Percentiles rank a stretch among this genome's conserved stretches.
Conservation (phyloP, 768 basidiomycete species). For the Tylopilus balloui region DNA sequence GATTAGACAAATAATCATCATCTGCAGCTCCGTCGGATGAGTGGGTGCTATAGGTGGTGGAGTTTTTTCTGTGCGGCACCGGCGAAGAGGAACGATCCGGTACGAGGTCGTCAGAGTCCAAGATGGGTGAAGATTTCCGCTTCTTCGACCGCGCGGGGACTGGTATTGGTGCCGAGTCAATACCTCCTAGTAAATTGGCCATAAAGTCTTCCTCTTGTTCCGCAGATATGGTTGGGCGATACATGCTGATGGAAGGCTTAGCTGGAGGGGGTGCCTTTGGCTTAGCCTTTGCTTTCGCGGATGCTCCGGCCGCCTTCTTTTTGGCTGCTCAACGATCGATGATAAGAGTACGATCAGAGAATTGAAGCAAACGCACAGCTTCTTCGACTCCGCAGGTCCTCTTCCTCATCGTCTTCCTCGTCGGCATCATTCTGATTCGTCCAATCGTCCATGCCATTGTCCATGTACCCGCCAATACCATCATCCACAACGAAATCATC, state of each 20-base stretch:
- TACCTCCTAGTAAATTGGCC: conserved; percentile 68
- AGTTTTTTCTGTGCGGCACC: conserved; percentile 32
- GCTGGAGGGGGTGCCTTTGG: conserved; percentile 46
- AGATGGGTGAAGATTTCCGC: conserved; percentile 58
- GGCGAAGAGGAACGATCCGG: conserved; percentile 37
- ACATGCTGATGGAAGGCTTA: conserved; percentile 69
- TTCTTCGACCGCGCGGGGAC: conserved; percentile 45
- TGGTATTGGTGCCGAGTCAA: conserved; percentile 51
- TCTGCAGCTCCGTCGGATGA: conserved; percentile 36
- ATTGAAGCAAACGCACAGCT: conserved; percentile 33
- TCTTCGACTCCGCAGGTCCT: conserved; percentile 33
- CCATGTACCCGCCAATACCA: conserved; percentile 84
- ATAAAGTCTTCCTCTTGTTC: conserved; percentile 90
- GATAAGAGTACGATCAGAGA: not conserved
- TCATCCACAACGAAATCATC: conserved; percentile 98
- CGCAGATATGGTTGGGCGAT: conserved; percentile 69
- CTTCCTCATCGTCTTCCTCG: conserved; percentile 48
- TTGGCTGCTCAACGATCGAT: conserved; percentile 22
- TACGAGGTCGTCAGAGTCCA: conserved; percentile 33
- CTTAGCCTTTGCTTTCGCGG: conserved; percentile 37
- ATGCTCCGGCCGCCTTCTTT: conserved; percentile 20
- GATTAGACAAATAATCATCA: conserved; percentile 20
- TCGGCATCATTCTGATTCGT: conserved; percentile 54
- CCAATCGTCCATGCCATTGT: conserved; percentile 98
- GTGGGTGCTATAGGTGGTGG: conserved; percentile 30